phyloP scores from a whole-genome alignment of 2,329 filamentous ascomycete species.

The Aspergillus chevalieri region DNA sequence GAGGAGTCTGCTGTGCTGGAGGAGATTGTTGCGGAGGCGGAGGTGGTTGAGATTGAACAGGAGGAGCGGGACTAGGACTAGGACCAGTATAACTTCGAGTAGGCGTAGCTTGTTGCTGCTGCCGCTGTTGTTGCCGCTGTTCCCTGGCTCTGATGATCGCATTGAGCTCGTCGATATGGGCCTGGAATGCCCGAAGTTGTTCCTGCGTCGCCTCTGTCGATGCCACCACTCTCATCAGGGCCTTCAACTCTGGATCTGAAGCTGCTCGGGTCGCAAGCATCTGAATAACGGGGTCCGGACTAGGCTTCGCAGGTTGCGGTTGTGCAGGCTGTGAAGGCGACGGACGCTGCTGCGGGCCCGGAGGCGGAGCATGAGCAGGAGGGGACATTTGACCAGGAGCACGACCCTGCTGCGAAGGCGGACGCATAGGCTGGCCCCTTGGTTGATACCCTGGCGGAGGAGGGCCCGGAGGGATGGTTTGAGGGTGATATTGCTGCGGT shows the following conservation, averaged over 20 bases:
- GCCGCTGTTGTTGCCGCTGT: constrained; percentile 33
- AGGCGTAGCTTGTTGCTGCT: constrained; percentile 13
- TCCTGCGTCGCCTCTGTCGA: constrained; percentile 45
- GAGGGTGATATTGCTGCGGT: not conserved
- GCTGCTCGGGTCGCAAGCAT: constrained; percentile 48
- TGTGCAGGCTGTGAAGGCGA: constrained; percentile 22
- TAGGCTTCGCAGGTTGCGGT: constrained; percentile 37
- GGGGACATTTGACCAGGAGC: constrained; percentile 12
- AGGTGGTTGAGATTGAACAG: not conserved
- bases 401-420: constrained; percentile 13
- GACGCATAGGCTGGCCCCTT: constrained; percentile 9
- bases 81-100: not conserved
- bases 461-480: constrained; percentile 9
- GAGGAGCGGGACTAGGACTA: not conserved
- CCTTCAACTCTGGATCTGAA: constrained; percentile 44
- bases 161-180: constrained; percentile 48
- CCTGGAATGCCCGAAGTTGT: constrained; percentile 45
- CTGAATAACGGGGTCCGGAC: constrained; percentile 47
- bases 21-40: constrained; percentile 6
- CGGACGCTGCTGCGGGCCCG: constrained; percentile 22
- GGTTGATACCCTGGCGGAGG: constrained; percentile 21
- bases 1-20: constrained; percentile 6
- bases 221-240: constrained; percentile 47
- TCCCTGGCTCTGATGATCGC: constrained; percentile 43
- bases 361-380: constrained; percentile 18